These are phyloP conservation scores for Euclidium syriacum DNA, from an alignment of 345 rosid species.

Conservation along the genomic window DNA sequence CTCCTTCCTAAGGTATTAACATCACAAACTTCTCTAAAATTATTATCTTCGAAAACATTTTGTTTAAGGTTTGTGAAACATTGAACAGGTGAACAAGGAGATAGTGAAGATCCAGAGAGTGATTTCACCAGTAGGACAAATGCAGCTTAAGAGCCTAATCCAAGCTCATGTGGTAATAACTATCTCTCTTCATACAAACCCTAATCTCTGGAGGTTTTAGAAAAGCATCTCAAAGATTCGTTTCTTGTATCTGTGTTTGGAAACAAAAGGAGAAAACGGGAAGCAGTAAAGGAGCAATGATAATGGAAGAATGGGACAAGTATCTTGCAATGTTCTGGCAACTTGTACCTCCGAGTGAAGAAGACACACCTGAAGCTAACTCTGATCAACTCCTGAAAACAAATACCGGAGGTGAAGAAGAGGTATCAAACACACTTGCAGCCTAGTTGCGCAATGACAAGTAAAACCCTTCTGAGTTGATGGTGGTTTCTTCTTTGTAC, in stretches of 20 bases:
- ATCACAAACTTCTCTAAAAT: background rate
- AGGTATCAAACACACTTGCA: conserved; percentile 14
- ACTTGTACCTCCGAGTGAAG: conserved; percentile 97
- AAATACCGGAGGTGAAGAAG: conserved; percentile 42
- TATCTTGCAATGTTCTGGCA: conserved; percentile 87
- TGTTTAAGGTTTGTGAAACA: background rate
- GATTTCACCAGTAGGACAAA: conserved; percentile 84
- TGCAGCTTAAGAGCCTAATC: conserved; percentile 84
- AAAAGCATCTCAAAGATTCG: background rate
- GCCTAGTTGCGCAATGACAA: background rate
- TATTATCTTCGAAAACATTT: background rate
- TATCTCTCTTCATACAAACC: background rate
- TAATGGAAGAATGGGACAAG: conserved; percentile 75
- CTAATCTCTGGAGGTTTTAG: background rate
- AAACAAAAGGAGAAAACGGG: conserved; percentile 70
- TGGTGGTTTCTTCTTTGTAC: conserved; percentile 10
- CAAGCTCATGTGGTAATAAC: conserved; percentile 84
- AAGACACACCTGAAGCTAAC: conserved; percentile 95
- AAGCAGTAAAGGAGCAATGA: conserved; percentile 66
- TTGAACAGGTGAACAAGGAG: conserved; percentile 74
- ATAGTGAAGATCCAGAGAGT: conserved; percentile 94
- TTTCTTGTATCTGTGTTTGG: background rate
- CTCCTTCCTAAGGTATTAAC: conserved; percentile 81
- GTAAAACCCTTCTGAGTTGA: background rate
- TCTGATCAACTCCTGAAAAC: conserved; percentile 50